These are phyloP conservation scores for Cercospora sp. DNA, from an alignment of 2,329 filamentous ascomycete species.

Conservation along the genomic window DNA sequence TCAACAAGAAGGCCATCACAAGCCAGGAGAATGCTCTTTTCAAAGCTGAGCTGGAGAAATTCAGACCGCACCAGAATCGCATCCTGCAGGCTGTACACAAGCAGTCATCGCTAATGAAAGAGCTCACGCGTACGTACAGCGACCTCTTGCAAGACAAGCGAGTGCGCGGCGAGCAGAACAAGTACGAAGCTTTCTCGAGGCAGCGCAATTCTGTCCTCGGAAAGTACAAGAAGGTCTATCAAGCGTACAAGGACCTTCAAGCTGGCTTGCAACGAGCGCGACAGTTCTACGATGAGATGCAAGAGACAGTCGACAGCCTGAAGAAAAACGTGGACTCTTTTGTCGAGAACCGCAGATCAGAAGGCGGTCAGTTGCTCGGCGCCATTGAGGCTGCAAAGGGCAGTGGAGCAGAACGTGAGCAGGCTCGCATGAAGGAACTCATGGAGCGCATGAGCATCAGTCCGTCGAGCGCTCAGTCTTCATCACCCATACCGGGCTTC, in stretches of 20 bases:
- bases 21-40: slow-evolving; percentile 92
- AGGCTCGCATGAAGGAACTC: slow-evolving; percentile 78
- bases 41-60: slow-evolving; percentile 96
- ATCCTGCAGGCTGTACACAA: slow-evolving; percentile 93
- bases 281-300: slow-evolving; percentile 88
- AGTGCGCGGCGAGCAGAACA: slow-evolving; percentile 89
- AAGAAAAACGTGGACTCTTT: slow-evolving; percentile 73
- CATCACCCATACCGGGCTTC: slow-evolving; percentile 41
- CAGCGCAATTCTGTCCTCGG: slow-evolving; percentile 78
- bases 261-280: slow-evolving; percentile 85
- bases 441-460: slow-evolving; percentile 97
- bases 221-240: slow-evolving; percentile 87
- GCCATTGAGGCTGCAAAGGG: slow-evolving; percentile 81
- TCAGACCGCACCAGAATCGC: slow-evolving; percentile 86
- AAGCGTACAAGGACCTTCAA: slow-evolving; percentile 86
- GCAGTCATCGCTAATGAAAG: slow-evolving; percentile 90
- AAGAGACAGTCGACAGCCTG: slow-evolving; percentile 35
- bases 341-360: slow-evolving; percentile 87
- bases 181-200: slow-evolving; percentile 84
- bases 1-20: slow-evolving; percentile 95
- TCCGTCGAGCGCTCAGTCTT: slow-evolving; percentile 42
- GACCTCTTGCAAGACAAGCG: slow-evolving; percentile 89
- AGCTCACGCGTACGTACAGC: slow-evolving; percentile 84
- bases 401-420: slow-evolving; percentile 74
- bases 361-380: slow-evolving; percentile 84